Evolutionary conservation across 257 asterid genomes (phyloP), one percentile per base, ranked within the genome.

Genomic region (Nicotiana otophora): DNA sequence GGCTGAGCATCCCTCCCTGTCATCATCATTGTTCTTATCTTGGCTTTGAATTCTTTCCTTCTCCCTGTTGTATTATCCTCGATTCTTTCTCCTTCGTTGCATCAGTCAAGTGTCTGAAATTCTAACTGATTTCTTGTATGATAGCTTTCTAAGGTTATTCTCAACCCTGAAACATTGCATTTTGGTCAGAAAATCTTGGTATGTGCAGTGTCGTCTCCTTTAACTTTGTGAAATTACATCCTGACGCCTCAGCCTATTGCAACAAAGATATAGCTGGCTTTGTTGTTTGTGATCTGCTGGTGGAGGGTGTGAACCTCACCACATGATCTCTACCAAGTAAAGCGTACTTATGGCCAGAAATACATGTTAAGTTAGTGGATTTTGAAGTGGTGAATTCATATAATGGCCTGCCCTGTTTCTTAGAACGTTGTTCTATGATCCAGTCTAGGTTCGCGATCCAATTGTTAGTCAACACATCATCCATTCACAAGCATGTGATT

Each of bases 401-500:
- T 48, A 26, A 65, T 48, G 83, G 78, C 42, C 20, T 81, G 80
- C 75, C 68, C 36, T 68, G 84, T 23, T 68, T 81, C 15, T 55
- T 39, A 6, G 84, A 68, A 53, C 80, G 23, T 68, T 60, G 39
- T 26, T 48, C 20, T 81, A 34, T 67, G 57, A 81, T 67, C 84
- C 84, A 10, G 67, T 81, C 17, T 81, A 68, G 36, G 42, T 68
- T 34, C 26, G 54, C 30, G 33, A 33, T 65, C 80, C 80, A 48
- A 36, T 64, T n/a, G 42, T 81, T 51, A 62, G 83, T 39, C 77
- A 81, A 65, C 65, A 64, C 65, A 48, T 81, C 42, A 81, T 78
- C 33, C 66, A 62, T 51, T 76, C 77, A 62, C 11, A 20, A 30
- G 51, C 65, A 28, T 39, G 23, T 66, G 78, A 26, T 15, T 62